A percentile compares a stretch with the other conserved stretches of the same genome.
Evolutionary conservation across 2,329 filamentous ascomycete genomes (phyloP).

Genomic region (Calonectria fujianensis): DNA sequence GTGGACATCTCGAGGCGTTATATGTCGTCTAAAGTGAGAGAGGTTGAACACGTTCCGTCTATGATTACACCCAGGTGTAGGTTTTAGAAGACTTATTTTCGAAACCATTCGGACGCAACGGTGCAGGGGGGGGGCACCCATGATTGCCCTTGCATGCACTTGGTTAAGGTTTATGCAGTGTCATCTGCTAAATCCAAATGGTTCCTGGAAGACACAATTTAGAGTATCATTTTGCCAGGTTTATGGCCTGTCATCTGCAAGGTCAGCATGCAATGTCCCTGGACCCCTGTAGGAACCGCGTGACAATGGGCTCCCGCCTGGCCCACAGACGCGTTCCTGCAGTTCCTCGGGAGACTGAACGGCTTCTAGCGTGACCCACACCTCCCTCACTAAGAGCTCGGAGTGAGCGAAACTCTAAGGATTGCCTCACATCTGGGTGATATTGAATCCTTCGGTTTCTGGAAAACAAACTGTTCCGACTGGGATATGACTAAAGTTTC

Average conservation of each 20-base stretch:
- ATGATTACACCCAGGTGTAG: background rate
- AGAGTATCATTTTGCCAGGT: background rate
- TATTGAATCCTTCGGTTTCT: constrained; percentile 21
- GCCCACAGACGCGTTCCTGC: constrained; percentile 26
- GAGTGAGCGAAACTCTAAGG: constrained; percentile 25
- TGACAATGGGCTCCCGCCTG: constrained; percentile 10
- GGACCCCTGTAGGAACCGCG: constrained; percentile 6
- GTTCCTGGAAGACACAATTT: background rate
- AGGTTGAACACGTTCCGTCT: background rate
- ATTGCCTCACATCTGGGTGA: constrained; percentile 21
- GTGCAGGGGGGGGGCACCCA: background rate
- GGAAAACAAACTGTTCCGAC: constrained; percentile 18
- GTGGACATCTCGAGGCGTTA: constrained; percentile 18
- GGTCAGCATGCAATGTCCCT: constrained; percentile 14
- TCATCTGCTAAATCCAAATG: background rate
- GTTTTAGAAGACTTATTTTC: background rate
- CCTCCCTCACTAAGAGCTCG: constrained; percentile 5
- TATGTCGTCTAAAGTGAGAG: constrained; percentile 2
- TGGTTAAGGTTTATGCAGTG: constrained; percentile 15
- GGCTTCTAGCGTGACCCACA: constrained; percentile 14
- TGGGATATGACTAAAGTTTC: constrained; percentile 12
- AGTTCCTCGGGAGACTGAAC: constrained; percentile 17
- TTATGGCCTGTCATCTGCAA: background rate
- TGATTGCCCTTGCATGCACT: background rate
- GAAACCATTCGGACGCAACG: background rate